Evolutionary conservation across 1,284 basidiomycete genomes (phyloP).

Genomic region (Pseudozyma flocculosa): DNA sequence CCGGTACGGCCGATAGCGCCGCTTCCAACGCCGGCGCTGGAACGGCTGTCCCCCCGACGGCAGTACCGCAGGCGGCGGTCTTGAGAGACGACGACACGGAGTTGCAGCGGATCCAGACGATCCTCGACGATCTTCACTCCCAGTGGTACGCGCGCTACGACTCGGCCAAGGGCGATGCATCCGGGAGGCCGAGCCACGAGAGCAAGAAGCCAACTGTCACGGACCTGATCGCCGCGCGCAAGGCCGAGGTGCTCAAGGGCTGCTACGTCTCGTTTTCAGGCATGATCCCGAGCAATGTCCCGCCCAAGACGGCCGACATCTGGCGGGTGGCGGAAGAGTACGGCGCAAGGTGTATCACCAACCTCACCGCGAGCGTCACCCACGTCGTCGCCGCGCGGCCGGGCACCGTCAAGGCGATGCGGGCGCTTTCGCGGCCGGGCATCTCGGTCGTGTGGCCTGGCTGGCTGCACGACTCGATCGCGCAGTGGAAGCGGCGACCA

Average conservation of each 20-base stretch:
- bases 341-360: constrained; percentile 76
- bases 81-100: constrained; percentile 87
- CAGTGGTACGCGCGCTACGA: constrained; percentile 66
- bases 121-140: constrained; percentile 74
- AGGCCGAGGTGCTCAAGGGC: constrained; percentile 72
- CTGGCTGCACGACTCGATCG: constrained; percentile 85
- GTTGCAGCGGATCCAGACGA: constrained; percentile 72
- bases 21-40: too few species aligned
- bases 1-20: too few species aligned
- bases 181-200: background rate
- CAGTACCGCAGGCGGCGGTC: constrained; percentile 58
- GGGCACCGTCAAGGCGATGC: constrained; percentile 86
- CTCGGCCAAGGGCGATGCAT: constrained; percentile 8
- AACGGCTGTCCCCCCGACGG: constrained; percentile 18
- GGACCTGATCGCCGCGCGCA: constrained; percentile 80
- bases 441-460: constrained; percentile 80
- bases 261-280: constrained; percentile 86
- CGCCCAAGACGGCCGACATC: constrained; percentile 76
- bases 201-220: constrained; percentile 54
- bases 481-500: constrained; percentile 74
- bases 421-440: constrained; percentile 65
- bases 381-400: constrained; percentile 78
- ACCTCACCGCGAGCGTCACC: constrained; percentile 71
- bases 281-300: constrained; percentile 81
- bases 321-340: constrained; percentile 86